Percentiles rank a stretch among this genome's conserved stretches.
Evolutionary conservation across 2,329 filamentous ascomycete species (phyloP).

Genomic region (Penicillium janthinellum): DNA sequence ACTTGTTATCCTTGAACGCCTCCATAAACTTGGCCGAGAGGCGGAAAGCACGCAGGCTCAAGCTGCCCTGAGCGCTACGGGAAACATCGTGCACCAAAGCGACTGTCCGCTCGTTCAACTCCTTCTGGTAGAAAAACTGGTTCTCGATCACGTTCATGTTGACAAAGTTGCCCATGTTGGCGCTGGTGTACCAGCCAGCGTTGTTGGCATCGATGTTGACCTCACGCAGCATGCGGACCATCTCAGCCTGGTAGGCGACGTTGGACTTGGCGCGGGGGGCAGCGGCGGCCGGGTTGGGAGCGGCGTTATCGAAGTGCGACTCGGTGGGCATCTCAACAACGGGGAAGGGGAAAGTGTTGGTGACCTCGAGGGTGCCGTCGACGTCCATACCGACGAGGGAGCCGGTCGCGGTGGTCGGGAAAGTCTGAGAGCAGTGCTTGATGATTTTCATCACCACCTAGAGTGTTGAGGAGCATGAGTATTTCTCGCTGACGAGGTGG

Average conservation of each 20-base stretch:
- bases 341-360: constrained; percentile 94
- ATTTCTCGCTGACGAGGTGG: constrained; percentile 29
- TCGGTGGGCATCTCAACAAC: constrained; percentile 72
- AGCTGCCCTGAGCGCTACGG: constrained; percentile 86
- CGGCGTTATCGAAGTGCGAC: constrained; percentile 67
- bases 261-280: constrained; percentile 93
- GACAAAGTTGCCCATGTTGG: constrained; percentile 98
- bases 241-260: constrained; percentile 85
- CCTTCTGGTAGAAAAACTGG: constrained; percentile 95
- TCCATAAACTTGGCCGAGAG: constrained; percentile 85
- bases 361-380: constrained; percentile 79
- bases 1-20: constrained; percentile 95
- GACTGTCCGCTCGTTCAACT: constrained; percentile 80
- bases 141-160: constrained; percentile 96
- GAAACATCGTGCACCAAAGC: constrained; percentile 94
- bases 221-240: constrained; percentile 94
- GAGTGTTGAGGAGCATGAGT: constrained; percentile 28
- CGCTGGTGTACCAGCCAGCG: constrained; percentile 97
- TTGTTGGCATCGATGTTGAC: constrained; percentile 98
- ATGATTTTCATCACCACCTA: constrained; percentile 97
- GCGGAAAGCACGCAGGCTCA: constrained; percentile 89
- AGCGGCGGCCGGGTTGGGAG: constrained; percentile 75
- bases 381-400: constrained; percentile 92
- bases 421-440: constrained; percentile 86
- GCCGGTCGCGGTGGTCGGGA: constrained; percentile 87